Evolutionary conservation across 208 protist species (phyloP), one percentile per base, ranked within the genome.

Genomic region (Porcisia deanei): DNA sequence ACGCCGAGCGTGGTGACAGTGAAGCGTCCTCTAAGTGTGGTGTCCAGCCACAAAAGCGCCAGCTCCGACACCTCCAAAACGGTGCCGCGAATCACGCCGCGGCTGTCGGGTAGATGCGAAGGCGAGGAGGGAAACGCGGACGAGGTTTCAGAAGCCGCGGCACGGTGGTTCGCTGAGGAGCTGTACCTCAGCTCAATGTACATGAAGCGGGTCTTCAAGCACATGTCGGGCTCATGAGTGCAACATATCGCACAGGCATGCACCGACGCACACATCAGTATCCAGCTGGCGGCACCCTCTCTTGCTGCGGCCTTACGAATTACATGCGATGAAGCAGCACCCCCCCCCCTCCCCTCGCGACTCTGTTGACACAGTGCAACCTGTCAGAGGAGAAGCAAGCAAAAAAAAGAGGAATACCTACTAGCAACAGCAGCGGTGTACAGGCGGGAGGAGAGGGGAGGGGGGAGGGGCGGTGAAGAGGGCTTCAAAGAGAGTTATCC

Each of bases 111-210:
- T 16, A 58, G 70, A 9, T 7, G 79, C 68, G 5, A 77, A 74
- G n/a, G 80, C 37, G 14, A 65, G 12, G 9, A 39, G 45, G 47
- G 10, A n/a, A 18, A 10, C 14, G 41, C 43, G 37, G 47, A 18
- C 25, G 66, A 5, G 4, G 76, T 22, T 25, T 61, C 57, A 20
- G 47, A 76, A 1, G 79, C 64, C 37, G 68, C 6, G 37, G 45
- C 58, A 65, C 55, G 60, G 34, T 87, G 75, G 79, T 68, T 76
- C 37, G 72, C 64, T 34, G 76, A 82, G 18, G 81, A 75, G 59
- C 61, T 80, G 22, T 79, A 79, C 52, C 79, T 80, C 54, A 72
- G 79, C 69, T 80, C 79, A 1, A 68, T 84, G 61, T 86, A 86
- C 61, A 79, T 86, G 70, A 74, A 81, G 73, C 78, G 83, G 4